Base-by-base conservation (phyloP, 164 flowering plant species). In the Berberis thunbergii region DNA sequence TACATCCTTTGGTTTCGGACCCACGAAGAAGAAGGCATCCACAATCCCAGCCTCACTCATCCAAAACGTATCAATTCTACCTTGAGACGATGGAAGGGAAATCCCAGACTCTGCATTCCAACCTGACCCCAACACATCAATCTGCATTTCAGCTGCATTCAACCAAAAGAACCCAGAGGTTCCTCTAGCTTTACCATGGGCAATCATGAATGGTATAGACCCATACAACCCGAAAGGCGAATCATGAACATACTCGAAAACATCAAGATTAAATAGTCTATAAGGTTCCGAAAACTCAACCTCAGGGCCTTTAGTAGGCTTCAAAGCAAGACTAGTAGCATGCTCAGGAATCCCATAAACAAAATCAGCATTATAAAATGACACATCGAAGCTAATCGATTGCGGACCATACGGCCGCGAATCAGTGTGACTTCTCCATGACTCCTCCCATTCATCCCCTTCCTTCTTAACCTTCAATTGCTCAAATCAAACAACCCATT, bases 81-180 rank as follows among this genome's bases (percentile, higher is more conserved):
- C 79, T 67, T 83, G 76, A 4, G 68, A 75, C 1, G 88, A 78
- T 42, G 87, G 87, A 55, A 81, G 61, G 42, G 70, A 66, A 65
- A 86, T 77, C 38, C 76, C 78, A 8, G 80, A 72, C 44, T 79
- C 89, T 0, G 86, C 82, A 73, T 88, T 82, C 97, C 99, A 88
- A 1, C 96, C 99, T 7, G 76, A 64, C 0, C 78, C 85, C 43
- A 91, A 70, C 4, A 95, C 97, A 77, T 95, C 99, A 77, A 95
- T 91, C 78, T 95, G 99, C 97, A 95, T 95, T 54, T 95, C 97
- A 39, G 99, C 99, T 13, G 99, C 92, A 83, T 95, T 95, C 76
- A 95, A 74, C 99, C 97, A 91, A 75, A 91, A 95, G 67, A 95
- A 95, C 43, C n/a, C 99, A 4, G 87, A 75, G 45, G 81, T 84